These are phyloP conservation scores for Microbotryomycetes sp. DNA, from an alignment of 1,284 basidiomycete genomes.

Conservation along the genomic window DNA sequence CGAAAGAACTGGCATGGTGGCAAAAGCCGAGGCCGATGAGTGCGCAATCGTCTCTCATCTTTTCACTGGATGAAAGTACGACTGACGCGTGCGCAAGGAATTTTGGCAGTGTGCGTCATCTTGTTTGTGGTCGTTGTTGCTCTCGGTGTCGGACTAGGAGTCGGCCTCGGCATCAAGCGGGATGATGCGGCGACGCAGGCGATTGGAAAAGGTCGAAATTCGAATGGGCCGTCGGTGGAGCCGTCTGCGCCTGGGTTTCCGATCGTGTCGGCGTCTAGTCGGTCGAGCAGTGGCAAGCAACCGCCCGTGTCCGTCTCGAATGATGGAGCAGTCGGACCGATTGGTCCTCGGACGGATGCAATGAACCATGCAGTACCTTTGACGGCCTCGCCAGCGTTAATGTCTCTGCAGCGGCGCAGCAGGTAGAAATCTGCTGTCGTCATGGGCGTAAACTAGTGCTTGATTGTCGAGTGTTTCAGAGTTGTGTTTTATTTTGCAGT, in stretches of 20 bases:
- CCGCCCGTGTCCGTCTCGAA: background rate
- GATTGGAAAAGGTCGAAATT: background rate
- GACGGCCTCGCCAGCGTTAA: too few species aligned
- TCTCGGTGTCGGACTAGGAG: background rate
- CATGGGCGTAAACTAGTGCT: too few species aligned
- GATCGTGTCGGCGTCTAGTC: background rate
- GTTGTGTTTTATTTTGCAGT: too few species aligned
- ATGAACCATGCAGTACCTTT: background rate
- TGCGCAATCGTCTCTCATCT: background rate
- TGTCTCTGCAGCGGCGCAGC: too few species aligned
- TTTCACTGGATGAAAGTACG: too few species aligned
- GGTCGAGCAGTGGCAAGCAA: background rate
- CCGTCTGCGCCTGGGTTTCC: background rate
- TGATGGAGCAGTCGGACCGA: background rate
- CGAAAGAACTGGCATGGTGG: background rate
- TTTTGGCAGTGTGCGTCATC: background rate
- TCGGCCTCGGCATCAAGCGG: background rate
- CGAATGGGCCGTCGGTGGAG: background rate
- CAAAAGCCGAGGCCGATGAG: background rate
- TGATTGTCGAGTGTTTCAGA: too few species aligned
- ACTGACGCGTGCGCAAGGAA: too few species aligned
- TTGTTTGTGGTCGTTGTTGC: background rate
- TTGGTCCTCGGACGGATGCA: background rate
- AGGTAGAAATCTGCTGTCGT: too few species aligned
- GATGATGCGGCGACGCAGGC: background rate